Base-by-base conservation (phyloP, 331 rosid genomes). In the Ulmus americana region DNA sequence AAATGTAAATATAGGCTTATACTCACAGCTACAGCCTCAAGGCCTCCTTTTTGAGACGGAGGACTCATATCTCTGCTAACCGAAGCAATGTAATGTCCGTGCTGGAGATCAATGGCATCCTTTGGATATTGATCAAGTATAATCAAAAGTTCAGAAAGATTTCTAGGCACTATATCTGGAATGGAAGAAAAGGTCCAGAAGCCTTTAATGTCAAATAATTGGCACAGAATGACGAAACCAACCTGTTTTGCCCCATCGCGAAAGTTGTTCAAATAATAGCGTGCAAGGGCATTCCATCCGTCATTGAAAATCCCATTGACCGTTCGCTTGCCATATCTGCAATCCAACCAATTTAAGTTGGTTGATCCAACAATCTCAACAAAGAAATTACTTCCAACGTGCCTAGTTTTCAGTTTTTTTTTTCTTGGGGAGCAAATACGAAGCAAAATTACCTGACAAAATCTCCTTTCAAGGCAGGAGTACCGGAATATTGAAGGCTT, bases 61-160 rank as follows among this genome's bases (percentile, higher is more conserved):
- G 85, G 78, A 57, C 86, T 75, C 65, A 79, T 65, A 74, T 90
- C 97, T 74, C 86, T 78, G 77, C 85, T 53, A 67, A 83, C 90
- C 0, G 95, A 86, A 79, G 85, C 95, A 55, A 94, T 94, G 78
- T 87, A 94, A 83, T 94, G 91, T 75, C 99, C 99, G 82, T 94
- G 97, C 77, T 89, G 65, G 70, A 94, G 99, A 86, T 94, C 97
- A 75, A 87, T 94, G 69, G 97, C 91, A 70, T 94, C 99, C 99
- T 94, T 77, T 81, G 74, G 57, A 64, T 43, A 58, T 45, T 48
- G 76, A 42, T 57, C 63, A 61, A 60, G 7, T 60, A 57, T 13
- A 66, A 39, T 71, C 45, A 50, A 38, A 55, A 43, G 38, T 11
- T 11, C 46, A 63, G 55, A 15, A 44, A 22, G 39, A 44, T 12